phyloP scores from a whole-genome alignment of 768 basidiomycete genomes.

The Suillus paluster region DNA sequence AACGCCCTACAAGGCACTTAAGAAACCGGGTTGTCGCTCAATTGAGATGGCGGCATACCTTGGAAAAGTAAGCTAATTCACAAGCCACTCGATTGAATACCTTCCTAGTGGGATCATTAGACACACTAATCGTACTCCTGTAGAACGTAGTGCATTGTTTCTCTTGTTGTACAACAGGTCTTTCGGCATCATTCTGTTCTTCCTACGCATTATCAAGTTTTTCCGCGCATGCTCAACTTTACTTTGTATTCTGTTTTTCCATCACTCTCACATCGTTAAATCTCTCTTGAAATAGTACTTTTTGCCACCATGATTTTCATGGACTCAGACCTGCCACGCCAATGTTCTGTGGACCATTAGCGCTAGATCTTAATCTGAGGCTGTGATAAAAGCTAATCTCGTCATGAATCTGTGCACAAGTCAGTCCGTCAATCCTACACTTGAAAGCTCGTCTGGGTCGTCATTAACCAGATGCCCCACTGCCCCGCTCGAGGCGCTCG shows the following conservation, averaged over 20 bases:
- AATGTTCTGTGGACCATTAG: not conserved
- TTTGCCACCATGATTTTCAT: not conserved
- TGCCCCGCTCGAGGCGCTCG: not conserved
- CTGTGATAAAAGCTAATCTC: conserved; percentile 4
- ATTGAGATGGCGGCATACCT: conserved; percentile 15
- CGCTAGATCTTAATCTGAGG: conserved; percentile 6
- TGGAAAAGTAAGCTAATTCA: conserved; percentile 17
- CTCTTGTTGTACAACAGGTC: conserved; percentile 11
- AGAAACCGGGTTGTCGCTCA: conserved; percentile 15
- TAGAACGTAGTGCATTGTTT: conserved; percentile 24
- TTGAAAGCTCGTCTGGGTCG: not conserved
- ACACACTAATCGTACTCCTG: conserved; percentile 20
- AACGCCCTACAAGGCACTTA: conserved; percentile 43
- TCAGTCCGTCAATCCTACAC: not conserved
- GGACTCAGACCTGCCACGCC: not conserved
- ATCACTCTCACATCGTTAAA: not conserved
- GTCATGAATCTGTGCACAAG: not conserved
- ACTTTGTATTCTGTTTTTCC: conserved; percentile 8
- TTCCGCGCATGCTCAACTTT: not conserved
- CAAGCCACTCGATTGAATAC: conserved; percentile 24
- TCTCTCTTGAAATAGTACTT: not conserved
- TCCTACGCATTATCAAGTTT: conserved; percentile 11
- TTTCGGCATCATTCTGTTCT: conserved; percentile 7
- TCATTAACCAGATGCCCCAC: not conserved
- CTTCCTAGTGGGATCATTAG: conserved; percentile 11